phyloP scores from a whole-genome alignment of 2,329 filamentous ascomycete species.

The Akanthomyces uredinophilus region DNA sequence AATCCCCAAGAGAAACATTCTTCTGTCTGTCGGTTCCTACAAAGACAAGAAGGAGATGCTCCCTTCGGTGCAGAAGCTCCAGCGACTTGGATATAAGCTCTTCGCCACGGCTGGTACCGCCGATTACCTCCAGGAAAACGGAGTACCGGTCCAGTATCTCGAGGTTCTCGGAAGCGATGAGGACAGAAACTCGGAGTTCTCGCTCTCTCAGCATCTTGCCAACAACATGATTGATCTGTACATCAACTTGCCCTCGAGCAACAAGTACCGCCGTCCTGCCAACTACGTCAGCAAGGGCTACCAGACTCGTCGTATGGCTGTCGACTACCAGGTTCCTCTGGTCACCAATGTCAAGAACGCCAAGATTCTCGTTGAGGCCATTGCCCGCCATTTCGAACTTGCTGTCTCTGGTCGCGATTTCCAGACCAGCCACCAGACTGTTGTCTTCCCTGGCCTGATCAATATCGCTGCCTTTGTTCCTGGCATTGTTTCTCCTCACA shows the following conservation, averaged over 20 bases:
- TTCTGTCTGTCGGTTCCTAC: conserved; percentile 92
- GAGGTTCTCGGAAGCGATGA: conserved; percentile 78
- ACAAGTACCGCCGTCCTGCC: conserved; percentile 91
- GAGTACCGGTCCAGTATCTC: conserved; percentile 86
- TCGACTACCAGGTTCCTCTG: conserved; percentile 92
- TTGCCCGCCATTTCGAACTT: conserved; percentile 82
- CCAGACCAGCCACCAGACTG: conserved; percentile 79
- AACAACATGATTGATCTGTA: conserved; percentile 98
- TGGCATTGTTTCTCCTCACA: conserved; percentile 59
- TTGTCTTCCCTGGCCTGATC: conserved; percentile 68
- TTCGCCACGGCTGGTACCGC: conserved; percentile 96
- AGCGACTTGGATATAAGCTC: conserved; percentile 88
- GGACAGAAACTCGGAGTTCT: conserved; percentile 92
- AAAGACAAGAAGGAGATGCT: conserved; percentile 99
- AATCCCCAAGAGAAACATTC: conserved; percentile 89
- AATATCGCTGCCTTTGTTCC: conserved; percentile 79
- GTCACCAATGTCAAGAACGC: conserved; percentile 99
- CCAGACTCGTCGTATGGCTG: conserved; percentile 92
- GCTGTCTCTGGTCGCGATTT: conserved; percentile 80
- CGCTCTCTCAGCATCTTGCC: conserved; percentile 89
- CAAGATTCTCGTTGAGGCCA: conserved; percentile 92
- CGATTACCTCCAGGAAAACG: conserved; percentile 91
- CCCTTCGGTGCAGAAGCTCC: conserved; percentile 82
- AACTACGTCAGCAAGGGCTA: conserved; percentile 99
- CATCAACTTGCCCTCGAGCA: conserved; percentile 98